Conservation (phyloP, 1,139 yeast species). For the Chernovozyma aurita region DNA sequence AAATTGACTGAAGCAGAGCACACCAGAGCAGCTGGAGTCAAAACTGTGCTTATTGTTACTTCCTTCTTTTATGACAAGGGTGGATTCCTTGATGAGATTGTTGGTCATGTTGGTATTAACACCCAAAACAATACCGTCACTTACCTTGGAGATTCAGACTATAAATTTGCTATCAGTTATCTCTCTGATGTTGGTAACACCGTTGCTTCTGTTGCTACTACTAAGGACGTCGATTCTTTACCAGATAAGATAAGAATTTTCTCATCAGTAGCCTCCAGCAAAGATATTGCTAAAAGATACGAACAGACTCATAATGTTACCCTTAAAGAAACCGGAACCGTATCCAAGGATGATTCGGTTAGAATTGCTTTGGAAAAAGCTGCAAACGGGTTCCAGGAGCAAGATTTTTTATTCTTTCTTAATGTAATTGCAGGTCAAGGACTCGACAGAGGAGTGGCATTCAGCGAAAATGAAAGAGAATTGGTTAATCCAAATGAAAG, state of each 20-base stretch:
- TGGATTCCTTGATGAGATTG: conserved; percentile 27
- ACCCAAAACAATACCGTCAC: conserved; percentile 29
- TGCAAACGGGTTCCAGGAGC: conserved; percentile 24
- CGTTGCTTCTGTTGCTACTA: conserved; percentile 36
- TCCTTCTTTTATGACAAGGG: conserved; percentile 43
- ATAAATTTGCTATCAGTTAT: conserved; percentile 21
- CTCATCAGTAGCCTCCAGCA: conserved; percentile 36
- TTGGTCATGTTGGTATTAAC: conserved; percentile 37
- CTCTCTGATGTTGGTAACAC: conserved; percentile 45
- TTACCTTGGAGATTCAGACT: conserved; percentile 39
- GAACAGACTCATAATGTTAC: conserved; percentile 36
- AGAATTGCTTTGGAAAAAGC: conserved; percentile 25
- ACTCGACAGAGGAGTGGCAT: conserved; percentile 33
- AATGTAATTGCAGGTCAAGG: conserved; percentile 30
- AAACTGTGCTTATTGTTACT: conserved; percentile 46
- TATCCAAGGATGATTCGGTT: conserved; percentile 27
- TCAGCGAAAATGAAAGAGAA: conserved; percentile 39
- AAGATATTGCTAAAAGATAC: conserved; percentile 35
- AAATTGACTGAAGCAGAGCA: too few species aligned
- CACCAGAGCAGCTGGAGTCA: conserved; percentile 46
- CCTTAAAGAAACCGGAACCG: conserved; percentile 22
- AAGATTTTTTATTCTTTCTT: conserved; percentile 28
- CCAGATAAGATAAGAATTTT: conserved; percentile 45
- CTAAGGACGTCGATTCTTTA: conserved; percentile 28
- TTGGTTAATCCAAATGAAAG: conserved; percentile 50